Evolutionary conservation across 2,329 filamentous ascomycete genomes (phyloP), one percentile per base, ranked within the genome.

Genomic region (Lojkania enalia): DNA sequence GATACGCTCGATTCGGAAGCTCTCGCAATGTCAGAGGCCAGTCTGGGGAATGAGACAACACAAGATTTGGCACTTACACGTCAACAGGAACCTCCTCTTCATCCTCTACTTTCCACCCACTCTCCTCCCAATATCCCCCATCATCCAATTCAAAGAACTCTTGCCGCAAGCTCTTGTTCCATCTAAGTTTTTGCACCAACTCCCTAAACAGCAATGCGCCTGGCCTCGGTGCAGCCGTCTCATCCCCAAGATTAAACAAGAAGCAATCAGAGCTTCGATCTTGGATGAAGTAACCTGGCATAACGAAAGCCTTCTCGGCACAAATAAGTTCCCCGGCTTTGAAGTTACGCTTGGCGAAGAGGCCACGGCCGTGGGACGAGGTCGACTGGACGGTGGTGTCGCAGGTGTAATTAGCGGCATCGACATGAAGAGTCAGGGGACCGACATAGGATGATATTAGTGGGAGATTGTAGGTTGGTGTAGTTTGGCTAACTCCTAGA

Each of bases 261-360:
- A 2, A 55, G 47, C 31, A 63, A 54, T 30, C 60, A 49, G 41
- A 52, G 11, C 40, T 45, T 6, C 46, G 23, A 35, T 61, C 55
- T 19, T 60, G 35, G 41, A 57, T 66, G 72, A 51, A 65, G 54
- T 80, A 73, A 0, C 63, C 65, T 48, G 58, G 58, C 0, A 61
- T 41, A 2, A 52, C 56, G 32, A 82, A 80, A 0, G 79, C 78
- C 47, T 82, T 83, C 49, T 83, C 80, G 21, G 77, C 81, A 0
- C 81, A 52, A 0, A 83, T 60, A 3, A 82, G 64, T 4, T 82
- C 76, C 0, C 79, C 79, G 0, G 74, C 72, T 36, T 70, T 70
- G 14, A 82, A 76, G 0, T 63, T 55, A 14, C 64, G 58, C 1
- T 71, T 78, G 0, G 75, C 77, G 51, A 82, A 83, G 0, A 82